Evolutionary conservation across 2,329 filamentous ascomycete genomes (phyloP), one percentile per base, ranked within the genome.

Genomic region (Cordyceps fumosorosea): DNA sequence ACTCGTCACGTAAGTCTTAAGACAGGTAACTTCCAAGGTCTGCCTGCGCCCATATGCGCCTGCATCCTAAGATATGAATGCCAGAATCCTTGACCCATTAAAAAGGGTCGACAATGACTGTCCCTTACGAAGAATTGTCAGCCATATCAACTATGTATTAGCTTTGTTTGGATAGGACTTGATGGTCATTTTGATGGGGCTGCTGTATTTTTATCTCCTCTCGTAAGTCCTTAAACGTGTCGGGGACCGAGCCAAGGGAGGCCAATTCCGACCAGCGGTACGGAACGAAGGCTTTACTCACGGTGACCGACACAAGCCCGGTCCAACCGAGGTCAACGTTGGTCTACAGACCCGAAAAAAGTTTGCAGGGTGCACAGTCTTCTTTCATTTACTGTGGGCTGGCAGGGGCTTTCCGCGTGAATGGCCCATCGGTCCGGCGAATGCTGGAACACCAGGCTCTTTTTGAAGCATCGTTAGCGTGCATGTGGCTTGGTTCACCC

Each of bases 301-400:
- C 62, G 62, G 57, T 56, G 62, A 63, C 62, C 62, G 62, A 63
- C 57, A 60, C 62, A 63, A 63, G 62, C 62, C 62, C 62, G 62
- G 56, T 63, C 40, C 56, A 63, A 63, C 62, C 57, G 62, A 63
- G 62, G 62, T 63, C 62, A 56, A 40, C 44, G 37, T 26, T 56
- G 29, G 55, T 54, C 55, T 57, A 12, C 61, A 63, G 62, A 56
- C 56, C 50, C 50, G 42, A 32, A 60, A 60, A 60, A 56, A 26
- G 52, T 60, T 56, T 59, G 50, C 50, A 54, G 40, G 26, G 47
- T 48, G 54, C 55, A 58, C 55, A 58, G 61, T 42, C 40, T 51
- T 22, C 52, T 59, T 59, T 42, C 32, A 50, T 63, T 56, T 51
- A 32, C 53, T 24, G 53, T 62, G 60, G 60, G 47, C 47, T 57